Conservation (phyloP, 768 basidiomycete genomes). For the Boletus huronensis region DNA sequence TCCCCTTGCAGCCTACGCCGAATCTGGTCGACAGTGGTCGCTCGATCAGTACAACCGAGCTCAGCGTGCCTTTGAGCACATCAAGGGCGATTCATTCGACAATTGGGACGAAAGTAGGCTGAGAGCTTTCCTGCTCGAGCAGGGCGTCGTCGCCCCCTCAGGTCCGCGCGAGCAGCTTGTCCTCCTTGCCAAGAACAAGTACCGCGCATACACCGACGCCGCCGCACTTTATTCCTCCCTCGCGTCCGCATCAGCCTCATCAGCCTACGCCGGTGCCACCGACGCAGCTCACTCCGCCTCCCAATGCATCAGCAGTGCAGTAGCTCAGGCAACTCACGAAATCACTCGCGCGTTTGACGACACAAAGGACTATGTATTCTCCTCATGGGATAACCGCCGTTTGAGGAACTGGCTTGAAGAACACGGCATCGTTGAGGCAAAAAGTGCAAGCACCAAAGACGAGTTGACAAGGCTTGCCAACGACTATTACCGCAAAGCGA, state of each 20-base stretch:
- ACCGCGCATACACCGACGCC: constrained; percentile 55
- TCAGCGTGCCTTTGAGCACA: constrained; percentile 56
- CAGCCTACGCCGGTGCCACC: constrained; percentile 47
- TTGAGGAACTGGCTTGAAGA: constrained; percentile 71
- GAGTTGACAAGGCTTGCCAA: constrained; percentile 70
- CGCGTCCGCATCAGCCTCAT: constrained; percentile 47
- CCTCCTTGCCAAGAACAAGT: constrained; percentile 70
- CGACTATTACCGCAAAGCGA: constrained; percentile 57
- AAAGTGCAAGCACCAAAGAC: constrained; percentile 47
- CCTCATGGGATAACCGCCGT: constrained; percentile 81
- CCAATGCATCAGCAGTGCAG: constrained; percentile 39
- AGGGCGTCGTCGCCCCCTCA: constrained; percentile 81
- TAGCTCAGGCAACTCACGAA: constrained; percentile 52
- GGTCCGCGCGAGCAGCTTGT: constrained; percentile 79
- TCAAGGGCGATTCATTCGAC: constrained; percentile 65
- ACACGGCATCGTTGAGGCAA: constrained; percentile 68
- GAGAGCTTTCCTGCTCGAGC: constrained; percentile 79
- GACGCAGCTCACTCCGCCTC: constrained; percentile 36
- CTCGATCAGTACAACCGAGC: constrained; percentile 61
- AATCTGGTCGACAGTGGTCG: constrained; percentile 45
- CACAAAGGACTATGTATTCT: constrained; percentile 83
- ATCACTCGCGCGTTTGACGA: constrained; percentile 57
- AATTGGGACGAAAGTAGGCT: constrained; percentile 82
- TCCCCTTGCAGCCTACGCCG: constrained; percentile 33
- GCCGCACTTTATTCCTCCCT: constrained; percentile 52